Percentiles rank a stretch among this genome's conserved stretches.
These are phyloP conservation scores for Xylariaceae sp. DNA, from an alignment of 2,329 filamentous ascomycete genomes.

Conservation along the genomic window DNA sequence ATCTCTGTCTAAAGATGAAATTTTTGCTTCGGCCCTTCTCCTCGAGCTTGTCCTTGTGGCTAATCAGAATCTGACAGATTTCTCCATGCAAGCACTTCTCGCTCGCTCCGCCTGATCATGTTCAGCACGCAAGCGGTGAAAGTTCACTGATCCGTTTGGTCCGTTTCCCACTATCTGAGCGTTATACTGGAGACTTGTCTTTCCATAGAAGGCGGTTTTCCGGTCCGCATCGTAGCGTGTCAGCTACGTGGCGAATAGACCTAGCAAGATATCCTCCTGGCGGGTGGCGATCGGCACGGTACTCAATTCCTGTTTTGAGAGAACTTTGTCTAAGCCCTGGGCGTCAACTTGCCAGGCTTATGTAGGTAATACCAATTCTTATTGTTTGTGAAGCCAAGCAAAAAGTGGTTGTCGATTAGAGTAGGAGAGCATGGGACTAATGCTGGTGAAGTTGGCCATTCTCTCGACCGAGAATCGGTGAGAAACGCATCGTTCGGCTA, in stretches of 20 bases:
- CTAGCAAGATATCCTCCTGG: background rate
- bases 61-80: constrained; percentile 13
- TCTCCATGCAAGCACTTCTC: background rate
- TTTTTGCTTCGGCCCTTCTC: background rate
- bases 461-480: background rate
- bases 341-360: background rate
- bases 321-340: background rate
- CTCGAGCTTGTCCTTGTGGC: background rate
- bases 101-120: background rate
- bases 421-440: background rate
- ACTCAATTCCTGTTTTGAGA: background rate
- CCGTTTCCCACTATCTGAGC: background rate
- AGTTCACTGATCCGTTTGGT: background rate
- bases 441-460: background rate
- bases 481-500: background rate
- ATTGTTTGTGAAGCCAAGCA: background rate
- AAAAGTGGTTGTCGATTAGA: background rate
- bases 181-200: background rate
- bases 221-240: background rate
- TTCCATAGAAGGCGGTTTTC: background rate
- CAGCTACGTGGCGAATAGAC: background rate
- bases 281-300: background rate
- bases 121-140: background rate
- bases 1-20: too few relatives aligned
- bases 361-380: background rate